Conservation (phyloP, 352 stramenopile species). For the Thalassiosira pacifica region DNA sequence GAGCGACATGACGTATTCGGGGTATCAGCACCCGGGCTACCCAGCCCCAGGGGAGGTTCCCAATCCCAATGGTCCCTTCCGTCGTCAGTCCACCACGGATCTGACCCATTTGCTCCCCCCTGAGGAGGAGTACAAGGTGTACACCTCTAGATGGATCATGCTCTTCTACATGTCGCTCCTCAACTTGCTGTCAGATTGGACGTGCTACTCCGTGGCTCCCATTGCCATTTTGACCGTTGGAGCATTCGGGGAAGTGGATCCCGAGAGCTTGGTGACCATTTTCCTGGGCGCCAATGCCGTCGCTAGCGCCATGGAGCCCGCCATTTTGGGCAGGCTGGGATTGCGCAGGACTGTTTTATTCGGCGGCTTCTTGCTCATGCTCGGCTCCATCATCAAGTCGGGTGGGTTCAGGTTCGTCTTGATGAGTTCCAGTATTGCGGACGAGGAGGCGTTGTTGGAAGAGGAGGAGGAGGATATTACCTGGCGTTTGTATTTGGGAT, state of each 20-base stretch:
- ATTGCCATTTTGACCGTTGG: conserved; percentile 69
- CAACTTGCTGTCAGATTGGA: conserved; percentile 84
- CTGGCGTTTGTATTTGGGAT: conserved; percentile 78
- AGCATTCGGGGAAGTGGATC: conserved; percentile 52
- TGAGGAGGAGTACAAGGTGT: conserved; percentile 47
- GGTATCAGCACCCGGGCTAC: too few relatives aligned
- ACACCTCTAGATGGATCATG: conserved; percentile 81
- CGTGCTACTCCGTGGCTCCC: conserved; percentile 81
- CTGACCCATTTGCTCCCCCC: too few relatives aligned
- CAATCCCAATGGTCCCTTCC: too few relatives aligned
- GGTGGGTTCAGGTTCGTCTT: too few relatives aligned
- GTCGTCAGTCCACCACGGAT: too few relatives aligned
- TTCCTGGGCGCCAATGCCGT: conserved; percentile 80
- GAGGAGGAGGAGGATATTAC: neutral
- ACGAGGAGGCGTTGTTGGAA: too few relatives aligned
- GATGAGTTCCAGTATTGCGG: too few relatives aligned
- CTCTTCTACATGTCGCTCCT: conserved; percentile 80
- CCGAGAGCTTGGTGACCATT: conserved; percentile 75
- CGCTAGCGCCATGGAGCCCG: conserved; percentile 70
- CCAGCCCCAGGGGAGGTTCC: too few relatives aligned
- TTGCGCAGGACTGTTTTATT: conserved; percentile 78
- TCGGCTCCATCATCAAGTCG: conserved; percentile 73
- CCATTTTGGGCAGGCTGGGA: conserved; percentile 74
- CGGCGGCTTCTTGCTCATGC: conserved; percentile 79
- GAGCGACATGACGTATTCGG: too few relatives aligned